Evolutionary conservation across 352 stramenopile genomes (phyloP).

Genomic region (Phytophthora citrophthora): DNA sequence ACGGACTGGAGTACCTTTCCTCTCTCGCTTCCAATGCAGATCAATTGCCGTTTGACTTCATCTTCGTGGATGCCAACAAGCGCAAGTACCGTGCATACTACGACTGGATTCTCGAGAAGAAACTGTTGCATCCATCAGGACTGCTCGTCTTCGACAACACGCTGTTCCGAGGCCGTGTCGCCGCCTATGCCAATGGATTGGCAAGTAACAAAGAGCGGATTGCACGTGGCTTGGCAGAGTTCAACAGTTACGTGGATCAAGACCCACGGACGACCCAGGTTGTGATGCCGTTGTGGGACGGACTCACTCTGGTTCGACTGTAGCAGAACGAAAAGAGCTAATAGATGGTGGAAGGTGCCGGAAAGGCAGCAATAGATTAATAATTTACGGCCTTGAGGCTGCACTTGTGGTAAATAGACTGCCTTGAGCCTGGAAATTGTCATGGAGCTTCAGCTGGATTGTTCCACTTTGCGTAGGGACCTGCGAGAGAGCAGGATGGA

Average conservation of each 20-base stretch:
- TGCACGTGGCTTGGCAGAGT: slow-evolving; percentile 77
- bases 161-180: slow-evolving; percentile 92
- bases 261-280: slow-evolving; percentile 86
- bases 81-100: slow-evolving; percentile 90
- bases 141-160: slow-evolving; percentile 94
- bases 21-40: slow-evolving; percentile 19
- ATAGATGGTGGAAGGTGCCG: too few species aligned
- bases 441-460: slow-evolving; percentile 1
- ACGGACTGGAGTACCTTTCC: slow-evolving; percentile 54
- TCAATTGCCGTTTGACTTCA: slow-evolving; percentile 83
- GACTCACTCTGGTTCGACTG: slow-evolving; percentile 72
- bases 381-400: slow-evolving; percentile 15
- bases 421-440: neutral
- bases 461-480: slow-evolving; percentile 10
- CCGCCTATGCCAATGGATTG: slow-evolving; percentile 58
- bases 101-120: slow-evolving; percentile 73
- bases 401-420: slow-evolving; percentile 1
- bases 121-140: slow-evolving; percentile 74
- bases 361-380: slow-evolving; percentile 21
- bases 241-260: slow-evolving; percentile 86
- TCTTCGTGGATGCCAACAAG: slow-evolving; percentile 97
- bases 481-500: slow-evolving; percentile 27
- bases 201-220: slow-evolving; percentile 60
- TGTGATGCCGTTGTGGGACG: slow-evolving; percentile 91
- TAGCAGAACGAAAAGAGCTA: neutral